phyloP scores from a whole-genome alignment of 2,329 filamentous ascomycete species.

The Ascosphaera apis region DNA sequence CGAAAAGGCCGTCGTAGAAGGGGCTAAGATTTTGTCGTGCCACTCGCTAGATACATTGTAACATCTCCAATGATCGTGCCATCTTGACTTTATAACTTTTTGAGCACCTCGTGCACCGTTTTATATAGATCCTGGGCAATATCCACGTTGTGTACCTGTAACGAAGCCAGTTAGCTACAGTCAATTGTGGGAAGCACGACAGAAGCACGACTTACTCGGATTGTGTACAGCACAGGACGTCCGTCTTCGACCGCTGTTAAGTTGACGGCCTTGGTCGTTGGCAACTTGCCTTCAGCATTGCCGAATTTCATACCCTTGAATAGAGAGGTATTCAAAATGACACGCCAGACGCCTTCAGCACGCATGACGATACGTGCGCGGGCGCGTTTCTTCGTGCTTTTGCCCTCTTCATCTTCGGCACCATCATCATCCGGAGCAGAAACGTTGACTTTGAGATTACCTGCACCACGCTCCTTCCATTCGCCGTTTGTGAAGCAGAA shows the following conservation, averaged over 20 bases:
- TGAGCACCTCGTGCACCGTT: background rate
- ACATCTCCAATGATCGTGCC: no score
- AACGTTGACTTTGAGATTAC: conserved; percentile 66
- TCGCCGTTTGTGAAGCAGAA: conserved; percentile 52
- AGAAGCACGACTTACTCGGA: background rate
- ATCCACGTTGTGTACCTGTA: background rate
- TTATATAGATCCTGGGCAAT: background rate
- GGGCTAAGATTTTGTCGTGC: no score
- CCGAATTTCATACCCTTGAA: conserved; percentile 60
- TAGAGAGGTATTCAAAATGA: conserved; percentile 68
- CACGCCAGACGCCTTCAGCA: conserved; percentile 66
- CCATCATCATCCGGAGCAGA: conserved; percentile 32
- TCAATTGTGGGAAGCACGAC: background rate
- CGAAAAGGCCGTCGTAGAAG: no score
- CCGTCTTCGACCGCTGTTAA: conserved; percentile 36
- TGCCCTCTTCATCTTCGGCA: conserved; percentile 19
- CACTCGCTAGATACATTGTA: no score
- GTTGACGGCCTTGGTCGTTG: conserved; percentile 45
- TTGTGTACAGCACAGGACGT: conserved; percentile 17
- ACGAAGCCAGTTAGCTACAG: background rate
- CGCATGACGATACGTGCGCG: conserved; percentile 61
- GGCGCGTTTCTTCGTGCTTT: conserved; percentile 22
- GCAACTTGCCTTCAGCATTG: conserved; percentile 35
- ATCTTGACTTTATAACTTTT: background rate
- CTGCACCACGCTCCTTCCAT: conserved; percentile 79